These are phyloP conservation scores for Pythium sukuiense DNA, from an alignment of 352 stramenopile species.

Conservation along the genomic window DNA sequence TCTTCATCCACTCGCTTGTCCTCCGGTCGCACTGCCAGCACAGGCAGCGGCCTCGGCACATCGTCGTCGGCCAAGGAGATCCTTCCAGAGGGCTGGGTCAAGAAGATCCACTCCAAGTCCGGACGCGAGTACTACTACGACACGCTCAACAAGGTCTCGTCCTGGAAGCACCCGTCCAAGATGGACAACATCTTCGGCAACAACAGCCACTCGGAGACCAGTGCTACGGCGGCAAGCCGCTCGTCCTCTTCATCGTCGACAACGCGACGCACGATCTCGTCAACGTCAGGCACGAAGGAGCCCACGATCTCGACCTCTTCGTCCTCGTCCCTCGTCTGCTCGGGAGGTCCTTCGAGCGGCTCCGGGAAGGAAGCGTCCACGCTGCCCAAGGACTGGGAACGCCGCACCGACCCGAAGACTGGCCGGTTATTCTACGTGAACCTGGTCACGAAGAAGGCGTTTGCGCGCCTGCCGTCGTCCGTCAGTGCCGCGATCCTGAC, in stretches of 20 bases:
- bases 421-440: constrained; percentile 84
- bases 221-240: constrained; percentile 20
- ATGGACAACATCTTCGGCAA: constrained; percentile 63
- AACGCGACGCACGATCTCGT: constrained; percentile 31
- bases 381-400: constrained; percentile 78
- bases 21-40: not conserved
- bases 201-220: constrained; percentile 22
- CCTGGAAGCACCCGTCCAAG: constrained; percentile 68
- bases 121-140: constrained; percentile 78
- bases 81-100: constrained; percentile 69
- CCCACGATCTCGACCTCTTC: constrained; percentile 38
- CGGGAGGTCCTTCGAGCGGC: constrained; percentile 16
- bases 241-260: constrained; percentile 9
- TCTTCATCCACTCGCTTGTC: constrained; percentile 1
- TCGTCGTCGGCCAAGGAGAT: constrained; percentile 42
- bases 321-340: constrained; percentile 12
- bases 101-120: constrained; percentile 70
- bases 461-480: constrained; percentile 72
- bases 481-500: constrained; percentile 72
- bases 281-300: constrained; percentile 24
- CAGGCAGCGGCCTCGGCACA: constrained; percentile 19
- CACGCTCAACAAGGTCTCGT: constrained; percentile 66
- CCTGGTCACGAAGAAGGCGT: constrained; percentile 80
- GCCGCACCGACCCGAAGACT: constrained; percentile 76
- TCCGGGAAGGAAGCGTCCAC: constrained; percentile 26